Evolutionary conservation across 2,329 filamentous ascomycete genomes (phyloP), one percentile per base, ranked within the genome.

Genomic region (Cladosporium sp.): DNA sequence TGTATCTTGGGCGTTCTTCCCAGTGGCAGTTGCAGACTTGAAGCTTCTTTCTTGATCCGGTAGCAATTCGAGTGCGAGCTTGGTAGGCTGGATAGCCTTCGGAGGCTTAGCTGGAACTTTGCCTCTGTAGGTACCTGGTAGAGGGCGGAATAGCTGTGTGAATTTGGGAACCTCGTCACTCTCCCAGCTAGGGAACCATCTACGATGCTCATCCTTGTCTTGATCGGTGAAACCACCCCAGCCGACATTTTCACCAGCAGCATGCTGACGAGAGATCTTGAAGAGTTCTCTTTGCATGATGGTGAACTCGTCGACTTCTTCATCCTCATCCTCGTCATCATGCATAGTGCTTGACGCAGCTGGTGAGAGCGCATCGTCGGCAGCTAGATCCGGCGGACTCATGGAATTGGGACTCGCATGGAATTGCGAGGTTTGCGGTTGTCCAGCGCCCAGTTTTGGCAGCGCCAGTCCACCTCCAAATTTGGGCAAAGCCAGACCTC

Each of bases 31-130:
- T 0, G 87, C 84, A n/a, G 94, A 86, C 65, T 89, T 88, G 76
- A 98, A 99, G 29, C 86, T 83, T 71, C 93, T 92, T 77, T 96
- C 92, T 70, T 96, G 91, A 72, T 98, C 95, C 56, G 87, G 85
- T 2, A 91, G 90, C 37, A 98, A 82, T 67, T 99, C 95, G 16
- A 99, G 83, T 67, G 88, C 93, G 65, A 97, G 84, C 78, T 99
- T 99, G 23, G 90, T 93, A 0, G 93, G 92, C 5, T 93, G 85
- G 3, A 98, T 84, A 18, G 91, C 84, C 78, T 93, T 95, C 0
- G 93, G 91, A 49, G 88, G 89, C 78, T 93, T 96, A 1, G 84
- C 70, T 0, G 93, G 92, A 46, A 88, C 87, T 78, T 97, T 95
- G 65, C 90, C 89, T 68, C 91, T 85, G 78, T 91, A 94, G 64